These are phyloP conservation scores for Colletotrichum gloeosporioides DNA, from an alignment of 2,329 filamentous ascomycete species.

Conservation along the genomic window DNA sequence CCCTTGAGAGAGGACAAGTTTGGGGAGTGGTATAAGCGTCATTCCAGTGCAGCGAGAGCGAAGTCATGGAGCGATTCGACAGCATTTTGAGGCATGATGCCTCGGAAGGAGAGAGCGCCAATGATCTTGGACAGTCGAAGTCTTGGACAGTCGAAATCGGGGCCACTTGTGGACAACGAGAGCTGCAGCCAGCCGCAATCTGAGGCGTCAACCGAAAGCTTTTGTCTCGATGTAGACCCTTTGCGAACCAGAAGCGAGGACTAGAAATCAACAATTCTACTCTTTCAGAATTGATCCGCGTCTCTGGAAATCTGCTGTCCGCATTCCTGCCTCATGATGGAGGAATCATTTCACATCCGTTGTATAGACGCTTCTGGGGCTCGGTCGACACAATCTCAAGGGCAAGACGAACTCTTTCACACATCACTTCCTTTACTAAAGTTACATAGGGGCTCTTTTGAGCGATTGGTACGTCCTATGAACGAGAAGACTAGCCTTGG, in stretches of 20 bases:
- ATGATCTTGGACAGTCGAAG: neutral
- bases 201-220: neutral
- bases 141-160: neutral
- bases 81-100: neutral
- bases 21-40: neutral
- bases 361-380: slow-evolving; percentile 25
- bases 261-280: neutral
- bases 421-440: neutral
- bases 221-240: neutral
- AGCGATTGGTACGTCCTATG: neutral
- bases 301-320: neutral
- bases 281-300: neutral
- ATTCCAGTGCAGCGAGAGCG: neutral
- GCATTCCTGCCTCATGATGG: neutral
- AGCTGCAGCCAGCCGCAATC: neutral
- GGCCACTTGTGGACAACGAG: neutral
- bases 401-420: neutral
- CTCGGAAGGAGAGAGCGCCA: neutral
- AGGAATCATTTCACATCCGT: neutral
- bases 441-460: neutral
- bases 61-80: neutral
- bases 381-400: slow-evolving; percentile 22
- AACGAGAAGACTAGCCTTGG: neutral
- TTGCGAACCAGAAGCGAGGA: neutral
- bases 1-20: neutral